Evolutionary conservation across 179 eudicot genomes (phyloP).

Genomic region (Spinacia oleracea): DNA sequence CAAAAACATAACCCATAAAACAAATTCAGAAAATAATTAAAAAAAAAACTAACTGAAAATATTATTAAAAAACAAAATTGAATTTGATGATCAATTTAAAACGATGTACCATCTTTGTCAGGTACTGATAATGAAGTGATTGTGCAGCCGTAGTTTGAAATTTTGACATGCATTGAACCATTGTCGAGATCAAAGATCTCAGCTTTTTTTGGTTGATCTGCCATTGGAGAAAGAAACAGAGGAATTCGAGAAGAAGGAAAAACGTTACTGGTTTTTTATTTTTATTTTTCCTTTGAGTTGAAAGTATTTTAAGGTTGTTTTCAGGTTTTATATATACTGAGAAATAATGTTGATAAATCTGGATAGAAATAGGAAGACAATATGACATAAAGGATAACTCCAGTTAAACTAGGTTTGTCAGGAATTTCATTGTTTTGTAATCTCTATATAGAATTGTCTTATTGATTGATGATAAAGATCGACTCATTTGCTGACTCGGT

Average conservation of each 20-base stretch:
- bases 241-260: background rate
- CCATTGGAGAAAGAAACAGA: slow-evolving; percentile 37
- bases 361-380: too few species aligned
- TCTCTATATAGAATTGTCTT: too few species aligned
- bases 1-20: slow-evolving; percentile 3
- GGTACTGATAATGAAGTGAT: slow-evolving; percentile 83
- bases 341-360: too few species aligned
- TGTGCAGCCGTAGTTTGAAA: slow-evolving; percentile 86
- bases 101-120: slow-evolving; percentile 63
- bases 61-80: background rate
- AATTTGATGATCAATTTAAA: background rate
- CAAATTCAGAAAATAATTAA: background rate
- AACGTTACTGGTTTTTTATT: background rate
- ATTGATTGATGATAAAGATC: too few species aligned
- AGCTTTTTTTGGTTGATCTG: slow-evolving; percentile 48
- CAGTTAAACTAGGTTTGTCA: too few species aligned
- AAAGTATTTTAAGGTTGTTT: background rate
- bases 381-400: too few species aligned
- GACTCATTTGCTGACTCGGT: too few species aligned
- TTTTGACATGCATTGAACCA: slow-evolving; percentile 68
- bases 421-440: too few species aligned
- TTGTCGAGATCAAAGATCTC: slow-evolving; percentile 84
- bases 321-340: background rate
- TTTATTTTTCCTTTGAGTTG: background rate
- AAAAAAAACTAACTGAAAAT: too few species aligned